These are phyloP conservation scores for Globisporangium parvum DNA, from an alignment of 352 stramenopile genomes.

Conservation along the genomic window DNA sequence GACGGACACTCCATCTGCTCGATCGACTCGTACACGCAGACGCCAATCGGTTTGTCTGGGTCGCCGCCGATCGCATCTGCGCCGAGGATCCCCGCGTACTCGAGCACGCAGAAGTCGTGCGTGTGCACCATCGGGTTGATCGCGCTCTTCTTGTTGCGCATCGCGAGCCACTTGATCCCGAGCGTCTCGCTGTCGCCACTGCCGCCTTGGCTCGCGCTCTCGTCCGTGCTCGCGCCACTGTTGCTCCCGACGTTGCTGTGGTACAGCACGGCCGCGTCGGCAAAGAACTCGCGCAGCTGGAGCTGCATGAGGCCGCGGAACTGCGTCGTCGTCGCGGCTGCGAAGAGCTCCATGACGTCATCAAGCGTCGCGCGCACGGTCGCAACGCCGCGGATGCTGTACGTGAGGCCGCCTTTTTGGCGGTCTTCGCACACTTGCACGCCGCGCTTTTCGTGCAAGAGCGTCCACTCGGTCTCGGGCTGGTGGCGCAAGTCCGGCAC, in stretches of 20 bases:
- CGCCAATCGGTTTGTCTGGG: constrained; percentile 33
- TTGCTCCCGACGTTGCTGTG: constrained; percentile 53
- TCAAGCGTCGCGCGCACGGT: constrained; percentile 56
- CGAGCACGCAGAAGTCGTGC: constrained; percentile 69
- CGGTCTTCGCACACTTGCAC: constrained; percentile 69
- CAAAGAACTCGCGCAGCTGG: constrained; percentile 65
- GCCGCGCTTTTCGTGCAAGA: constrained; percentile 64
- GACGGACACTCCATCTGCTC: constrained; percentile 71
- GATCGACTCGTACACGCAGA: constrained; percentile 80
- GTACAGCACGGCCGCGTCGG: constrained; percentile 66
- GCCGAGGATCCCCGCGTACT: constrained; percentile 67
- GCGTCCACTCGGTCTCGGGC: constrained; percentile 71
- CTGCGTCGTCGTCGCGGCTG: constrained; percentile 42
- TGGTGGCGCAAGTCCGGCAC: constrained; percentile 63
- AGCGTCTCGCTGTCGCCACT: constrained; percentile 71
- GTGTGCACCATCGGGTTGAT: constrained; percentile 33
- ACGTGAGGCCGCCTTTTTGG: constrained; percentile 76
- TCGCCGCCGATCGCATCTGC: constrained; percentile 46
- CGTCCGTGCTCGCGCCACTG: background rate
- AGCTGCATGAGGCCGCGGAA: constrained; percentile 72
- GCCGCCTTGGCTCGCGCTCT: constrained; percentile 29
- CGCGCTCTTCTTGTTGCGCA: constrained; percentile 58
- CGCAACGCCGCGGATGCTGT: constrained; percentile 61
- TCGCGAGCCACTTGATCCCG: constrained; percentile 76
- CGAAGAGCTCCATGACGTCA: constrained; percentile 79